Base-by-base conservation (phyloP, 2,329 filamentous ascomycete species). In the Aspergillus melleus region DNA sequence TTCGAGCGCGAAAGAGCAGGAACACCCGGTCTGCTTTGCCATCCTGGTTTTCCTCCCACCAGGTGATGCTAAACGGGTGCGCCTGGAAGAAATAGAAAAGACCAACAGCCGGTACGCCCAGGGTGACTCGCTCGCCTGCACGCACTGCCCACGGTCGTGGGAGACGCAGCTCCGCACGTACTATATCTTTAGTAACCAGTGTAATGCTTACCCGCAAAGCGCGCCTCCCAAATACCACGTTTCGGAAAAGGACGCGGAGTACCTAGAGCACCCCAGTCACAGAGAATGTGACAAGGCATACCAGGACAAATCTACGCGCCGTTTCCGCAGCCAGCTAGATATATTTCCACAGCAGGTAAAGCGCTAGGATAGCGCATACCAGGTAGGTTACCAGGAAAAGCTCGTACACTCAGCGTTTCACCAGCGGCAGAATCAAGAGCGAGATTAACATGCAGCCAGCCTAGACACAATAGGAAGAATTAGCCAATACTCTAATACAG, bases 11-110 rank as follows among this genome's bases (percentile, higher is more conserved):
- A 16, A 74, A 66, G 5, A 74, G 59, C 22, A 74, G 64, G 52
- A 64, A 62, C 4, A 73, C 57, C 49, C 54, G 58, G 36, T 30
- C 57, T 22, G 49, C 32, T 46, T 60, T 24, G 10, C 63, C 62
- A n/a, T 66, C 44, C 8, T 39, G 32, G 50, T 62, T 55, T 10
- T 61, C 53, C 24, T 60, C 59, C 67, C 60, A 74, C 49, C 54
- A 74, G 36, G 60, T 65, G 39, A 74, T 66, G 19, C 67, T 60
- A 57, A 72, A 74, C 22, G 62, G 66, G 64, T 74, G 64, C 32
- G 58, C 66, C 61, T 73, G 60, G 39, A 73, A 64, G 36, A 66
- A 52, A 47, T 67, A 70, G 26, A 66, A 66, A 20, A 68, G 52
- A 42, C 64, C 65, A 12, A 66, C 47, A 52, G 30, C 14, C 9